phyloP scores from a whole-genome alignment of 345 rosid species.

The Erysimum cheiranthoides region DNA sequence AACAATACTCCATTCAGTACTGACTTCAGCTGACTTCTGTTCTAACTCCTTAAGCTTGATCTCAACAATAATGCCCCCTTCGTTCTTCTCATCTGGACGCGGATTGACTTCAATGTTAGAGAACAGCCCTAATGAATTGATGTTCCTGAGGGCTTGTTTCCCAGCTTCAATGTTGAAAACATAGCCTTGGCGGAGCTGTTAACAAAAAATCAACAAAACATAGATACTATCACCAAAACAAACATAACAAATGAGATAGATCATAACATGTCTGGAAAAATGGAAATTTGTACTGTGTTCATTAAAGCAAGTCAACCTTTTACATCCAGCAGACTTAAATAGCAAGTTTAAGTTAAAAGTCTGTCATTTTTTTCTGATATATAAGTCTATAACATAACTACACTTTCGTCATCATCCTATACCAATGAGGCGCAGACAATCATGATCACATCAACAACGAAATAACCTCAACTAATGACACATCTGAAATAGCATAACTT shows the following conservation, averaged over 20 bases:
- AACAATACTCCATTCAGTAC: constrained; percentile 98
- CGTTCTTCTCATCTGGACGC: constrained; percentile 94
- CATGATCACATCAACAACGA: constrained; percentile 20
- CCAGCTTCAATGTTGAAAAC: constrained; percentile 97
- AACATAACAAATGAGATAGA: constrained; percentile 17
- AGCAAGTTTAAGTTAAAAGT: background rate
- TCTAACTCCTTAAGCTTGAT: constrained; percentile 96
- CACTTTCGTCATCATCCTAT: background rate
- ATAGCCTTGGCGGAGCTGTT: constrained; percentile 83
- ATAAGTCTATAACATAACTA: background rate
- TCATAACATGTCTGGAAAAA: background rate
- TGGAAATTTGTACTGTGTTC: background rate
- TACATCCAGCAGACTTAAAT: background rate
- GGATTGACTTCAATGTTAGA: constrained; percentile 97
- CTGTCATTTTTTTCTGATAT: background rate
- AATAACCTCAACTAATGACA: constrained; percentile 5
- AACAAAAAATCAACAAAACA: constrained; percentile 41
- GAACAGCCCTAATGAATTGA: constrained; percentile 82
- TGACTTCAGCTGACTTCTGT: constrained; percentile 98
- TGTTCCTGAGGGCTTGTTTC: constrained; percentile 86
- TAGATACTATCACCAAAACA: constrained; percentile 31
- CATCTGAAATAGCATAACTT: background rate
- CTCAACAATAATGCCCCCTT: constrained; percentile 97
- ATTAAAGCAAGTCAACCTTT: background rate
- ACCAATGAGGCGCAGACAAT: background rate